Base-by-base conservation (phyloP, 441 rosid species). In the Populus hybrid region DNA sequence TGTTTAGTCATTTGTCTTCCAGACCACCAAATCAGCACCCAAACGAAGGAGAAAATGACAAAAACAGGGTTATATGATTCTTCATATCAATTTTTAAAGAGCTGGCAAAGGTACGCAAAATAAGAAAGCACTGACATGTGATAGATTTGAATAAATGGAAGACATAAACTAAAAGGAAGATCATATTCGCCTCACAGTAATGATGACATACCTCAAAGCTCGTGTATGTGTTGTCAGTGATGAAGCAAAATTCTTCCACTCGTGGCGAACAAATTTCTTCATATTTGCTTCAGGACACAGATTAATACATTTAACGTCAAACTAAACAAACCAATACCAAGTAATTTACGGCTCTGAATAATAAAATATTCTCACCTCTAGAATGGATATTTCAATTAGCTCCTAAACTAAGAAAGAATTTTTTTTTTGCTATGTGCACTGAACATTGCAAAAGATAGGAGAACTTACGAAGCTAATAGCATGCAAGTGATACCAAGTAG, bases 381-480 rank as follows among this genome's bases (percentile, higher is more conserved):
- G 16, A 42, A 42, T 42, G 50, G 50, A 9, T 42, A 42, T 42
- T 42, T 42, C 50, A 42, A 42, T 42, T 11, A 42, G 16, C 50
- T 42, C 50, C 50, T 3, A 42, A 42, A 42, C 50, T 42, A 42
- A 11, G 50, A 42, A 42, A 42, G 5, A 42, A 10, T 10, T 9
- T 34, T 2, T 38, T 8, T 38, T 38, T 42, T 14, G 16, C 18
- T 4, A 14, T 21, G 57, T 66, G 35, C 69, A 68, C 35, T 64
- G 50, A 79, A 75, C 61, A 61, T 59, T 36, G 73, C 30, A 14
- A 35, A 63, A 24, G 81, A 70, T 50, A 35, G 24, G 70, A 74
- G 79, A 61, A 84, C 99, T 91, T 91, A 95, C 99, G 98, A 91
- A 81, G 99, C 96, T 80, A 95, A 89, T 75, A 93, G 91, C 98